Evolutionary conservation across 2,329 filamentous ascomycete species (phyloP).

Genomic region (Penicillium capsulatum): DNA sequence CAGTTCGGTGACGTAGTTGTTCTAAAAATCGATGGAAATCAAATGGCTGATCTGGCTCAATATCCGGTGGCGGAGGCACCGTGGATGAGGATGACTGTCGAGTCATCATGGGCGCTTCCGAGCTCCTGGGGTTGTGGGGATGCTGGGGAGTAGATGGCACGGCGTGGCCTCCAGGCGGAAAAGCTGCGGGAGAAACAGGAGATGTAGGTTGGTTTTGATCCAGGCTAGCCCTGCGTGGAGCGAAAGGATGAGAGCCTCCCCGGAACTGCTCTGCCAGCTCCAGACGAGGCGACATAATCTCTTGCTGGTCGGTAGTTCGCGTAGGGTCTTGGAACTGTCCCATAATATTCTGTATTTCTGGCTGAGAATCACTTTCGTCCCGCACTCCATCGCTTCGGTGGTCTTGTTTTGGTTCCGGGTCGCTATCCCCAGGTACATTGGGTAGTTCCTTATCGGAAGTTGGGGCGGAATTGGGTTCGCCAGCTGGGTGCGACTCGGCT

Average conservation of each 20-base stretch:
- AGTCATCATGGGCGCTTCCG: slow-evolving; percentile 25
- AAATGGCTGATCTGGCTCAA: slow-evolving; percentile 82
- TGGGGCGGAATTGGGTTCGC: slow-evolving; percentile 35
- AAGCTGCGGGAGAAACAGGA: slow-evolving; percentile 21
- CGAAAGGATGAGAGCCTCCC: slow-evolving; percentile 63
- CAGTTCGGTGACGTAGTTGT: slow-evolving; percentile 90
- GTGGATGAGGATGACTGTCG: slow-evolving; percentile 37
- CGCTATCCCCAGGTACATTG: slow-evolving; percentile 30
- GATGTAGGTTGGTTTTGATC: slow-evolving; percentile 58
- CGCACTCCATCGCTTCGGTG: slow-evolving; percentile 58
- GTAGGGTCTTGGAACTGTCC: slow-evolving; percentile 81
- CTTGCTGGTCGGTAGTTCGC: slow-evolving; percentile 67
- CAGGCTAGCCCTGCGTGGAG: slow-evolving; percentile 80
- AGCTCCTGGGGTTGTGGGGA: slow-evolving; percentile 21
- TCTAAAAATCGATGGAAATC: slow-evolving; percentile 97
- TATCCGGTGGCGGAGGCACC: slow-evolving; percentile 64
- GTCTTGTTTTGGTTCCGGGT: slow-evolving; percentile 46
- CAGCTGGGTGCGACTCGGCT: slow-evolving; percentile 38
- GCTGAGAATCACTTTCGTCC: slow-evolving; percentile 62
- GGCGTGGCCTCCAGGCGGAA: slow-evolving; percentile 18
- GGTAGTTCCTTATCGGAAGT: slow-evolving; percentile 38
- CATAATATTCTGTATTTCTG: slow-evolving; percentile 97
- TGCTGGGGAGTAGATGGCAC: slow-evolving; percentile 25
- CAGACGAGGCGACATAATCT: slow-evolving; percentile 87
- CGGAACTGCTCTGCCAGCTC: slow-evolving; percentile 78